Percentiles rank a stretch among this genome's conserved stretches.
These are phyloP conservation scores for Boletellus emodensis DNA, from an alignment of 768 basidiomycete species.

Conservation along the genomic window DNA sequence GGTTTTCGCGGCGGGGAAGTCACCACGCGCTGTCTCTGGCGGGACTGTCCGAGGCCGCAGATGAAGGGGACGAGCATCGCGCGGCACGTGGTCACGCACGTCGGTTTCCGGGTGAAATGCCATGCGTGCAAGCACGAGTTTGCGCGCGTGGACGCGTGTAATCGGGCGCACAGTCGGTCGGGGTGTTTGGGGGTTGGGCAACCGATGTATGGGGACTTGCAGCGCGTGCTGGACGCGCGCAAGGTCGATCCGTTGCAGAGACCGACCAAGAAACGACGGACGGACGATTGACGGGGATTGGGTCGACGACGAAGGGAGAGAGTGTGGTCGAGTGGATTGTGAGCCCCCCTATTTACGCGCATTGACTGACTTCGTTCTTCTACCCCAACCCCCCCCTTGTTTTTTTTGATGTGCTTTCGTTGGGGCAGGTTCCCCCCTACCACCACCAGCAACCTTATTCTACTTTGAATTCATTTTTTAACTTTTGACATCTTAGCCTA, in stretches of 20 bases:
- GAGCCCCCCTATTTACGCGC: too few species aligned
- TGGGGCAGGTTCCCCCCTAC: too few species aligned
- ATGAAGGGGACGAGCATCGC: slow-evolving; percentile 34
- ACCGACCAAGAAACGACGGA: slow-evolving; percentile 29
- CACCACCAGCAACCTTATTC: too few species aligned
- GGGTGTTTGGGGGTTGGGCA: slow-evolving; percentile 28
- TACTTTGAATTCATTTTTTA: too few species aligned
- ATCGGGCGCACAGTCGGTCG: slow-evolving; percentile 32
- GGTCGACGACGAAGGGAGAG: too few species aligned
- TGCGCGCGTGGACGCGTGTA: slow-evolving; percentile 32
- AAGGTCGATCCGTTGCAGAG: slow-evolving; percentile 21
- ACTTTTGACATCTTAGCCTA: too few species aligned
- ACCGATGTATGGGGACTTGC: slow-evolving; percentile 30
- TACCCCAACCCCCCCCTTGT: too few species aligned
- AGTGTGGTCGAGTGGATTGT: too few species aligned
- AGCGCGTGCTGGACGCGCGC: slow-evolving; percentile 24
- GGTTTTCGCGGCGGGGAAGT: slow-evolving; percentile 30
- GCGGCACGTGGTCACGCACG: slow-evolving; percentile 31
- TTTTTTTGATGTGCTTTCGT: too few species aligned
- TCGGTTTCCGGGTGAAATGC: slow-evolving; percentile 30
- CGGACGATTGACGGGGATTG: slow-evolving; percentile 18
- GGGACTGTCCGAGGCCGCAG: slow-evolving; percentile 22
- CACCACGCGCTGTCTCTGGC: slow-evolving; percentile 30
- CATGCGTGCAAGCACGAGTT: slow-evolving; percentile 30
- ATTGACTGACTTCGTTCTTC: too few species aligned